Evolutionary conservation across 805 yeast genomes (phyloP).

Genomic region (Pichia thaimueangensis): DNA sequence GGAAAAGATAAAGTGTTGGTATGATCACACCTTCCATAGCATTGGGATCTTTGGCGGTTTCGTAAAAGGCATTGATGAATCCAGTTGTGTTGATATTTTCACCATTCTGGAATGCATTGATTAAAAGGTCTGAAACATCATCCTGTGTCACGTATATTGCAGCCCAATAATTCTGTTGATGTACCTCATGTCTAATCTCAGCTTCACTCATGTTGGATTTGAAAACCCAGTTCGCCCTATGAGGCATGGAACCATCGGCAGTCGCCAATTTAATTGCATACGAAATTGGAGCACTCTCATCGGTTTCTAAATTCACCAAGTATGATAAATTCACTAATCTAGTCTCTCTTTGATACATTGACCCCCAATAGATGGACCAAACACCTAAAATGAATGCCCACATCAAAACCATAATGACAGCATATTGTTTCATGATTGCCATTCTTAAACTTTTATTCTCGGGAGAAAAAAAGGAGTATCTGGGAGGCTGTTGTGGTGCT

Average conservation of each 20-base stretch:
- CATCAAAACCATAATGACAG: constrained; percentile 23
- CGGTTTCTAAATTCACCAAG: constrained; percentile 36
- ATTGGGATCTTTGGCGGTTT: constrained; percentile 57
- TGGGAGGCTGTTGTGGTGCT: constrained; percentile 6
- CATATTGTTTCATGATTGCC: constrained; percentile 13
- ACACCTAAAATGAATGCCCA: constrained; percentile 33
- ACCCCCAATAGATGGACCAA: constrained; percentile 46
- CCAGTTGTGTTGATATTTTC: constrained; percentile 24
- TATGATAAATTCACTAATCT: constrained; percentile 32
- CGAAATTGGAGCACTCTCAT: constrained; percentile 26
- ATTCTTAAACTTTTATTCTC: constrained; percentile 14
- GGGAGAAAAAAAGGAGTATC: constrained; percentile 16
- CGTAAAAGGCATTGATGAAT: constrained; percentile 35
- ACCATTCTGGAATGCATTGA: constrained; percentile 35
- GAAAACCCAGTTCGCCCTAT: constrained; percentile 34
- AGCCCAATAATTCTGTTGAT: constrained; percentile 57
- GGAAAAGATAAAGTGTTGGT: constrained; percentile 37
- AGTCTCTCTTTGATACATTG: constrained; percentile 30
- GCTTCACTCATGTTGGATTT: constrained; percentile 26
- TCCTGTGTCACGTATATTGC: constrained; percentile 47
- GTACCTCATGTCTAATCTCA: constrained; percentile 39
- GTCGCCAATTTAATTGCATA: constrained; percentile 23
- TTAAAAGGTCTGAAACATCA: constrained; percentile 34
- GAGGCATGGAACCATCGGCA: constrained; percentile 10
- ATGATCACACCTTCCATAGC: constrained; percentile 40